Base-by-base conservation (phyloP, 164 flowering plant genomes). In the Piper betle region DNA sequence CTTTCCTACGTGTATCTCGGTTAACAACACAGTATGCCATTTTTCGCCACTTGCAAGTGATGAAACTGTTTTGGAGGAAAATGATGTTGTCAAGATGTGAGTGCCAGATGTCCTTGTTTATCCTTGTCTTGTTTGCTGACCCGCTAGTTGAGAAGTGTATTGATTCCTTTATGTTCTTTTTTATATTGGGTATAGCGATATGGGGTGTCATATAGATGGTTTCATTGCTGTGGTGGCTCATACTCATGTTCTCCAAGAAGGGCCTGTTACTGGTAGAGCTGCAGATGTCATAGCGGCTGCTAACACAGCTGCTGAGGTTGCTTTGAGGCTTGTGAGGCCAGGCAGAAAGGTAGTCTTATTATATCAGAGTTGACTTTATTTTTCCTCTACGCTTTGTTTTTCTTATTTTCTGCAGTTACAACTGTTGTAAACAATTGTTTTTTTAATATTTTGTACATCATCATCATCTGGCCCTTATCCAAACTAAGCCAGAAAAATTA, bases 161-260 rank as follows among this genome's bases (percentile, higher is more conserved):
- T 25, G 15, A 7, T 55, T 39, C 38, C 33, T 37, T 20, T 37
- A 5, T 18, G 37, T 2, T 62, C 40, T 7, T 12, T 62, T 17
- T 63, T 63, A 39, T 7, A 8, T 57, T 70, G 58, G 58, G 37
- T 76, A 60, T 80, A 93, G 97, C 62, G 98, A 90, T 71, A 74
- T 90, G 88, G 98, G 96, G 4, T 93, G 96, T 48, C 97, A 90
- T 64, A 90, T 90, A 4, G 98, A 93, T 77, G 98, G 98, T 11
- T 88, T 93, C 59, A 90, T 93, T 65, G 88, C 91, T 37, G 85
- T 84, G 6, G 96, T 86, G 19, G 97, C 81, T 2, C 98, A 90
- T 50, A 93, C 96, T 11, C 94, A 90, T 80, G 91, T 82, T 57
- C 78, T 93, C 63, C 94, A 86, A 66, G 74, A 68, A 40, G 98